These are phyloP conservation scores for Hibiscus syriacus DNA, from an alignment of 345 rosid genomes.

Conservation along the genomic window DNA sequence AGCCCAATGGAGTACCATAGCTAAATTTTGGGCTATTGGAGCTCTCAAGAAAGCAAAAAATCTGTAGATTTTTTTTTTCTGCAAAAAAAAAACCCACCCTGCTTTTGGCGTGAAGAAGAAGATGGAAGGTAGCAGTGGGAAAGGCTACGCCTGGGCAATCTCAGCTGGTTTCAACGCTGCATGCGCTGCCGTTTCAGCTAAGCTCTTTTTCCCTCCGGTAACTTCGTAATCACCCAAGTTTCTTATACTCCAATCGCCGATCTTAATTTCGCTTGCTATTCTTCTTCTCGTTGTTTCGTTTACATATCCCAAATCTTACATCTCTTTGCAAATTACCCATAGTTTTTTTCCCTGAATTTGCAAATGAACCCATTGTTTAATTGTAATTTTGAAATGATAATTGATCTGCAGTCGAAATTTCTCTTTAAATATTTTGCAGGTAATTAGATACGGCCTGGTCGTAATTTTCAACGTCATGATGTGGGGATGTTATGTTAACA, in stretches of 20 bases:
- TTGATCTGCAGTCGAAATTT: neutral
- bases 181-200: conserved; percentile 71
- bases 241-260: neutral
- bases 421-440: conserved; percentile 27
- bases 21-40: neutral
- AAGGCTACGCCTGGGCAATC: conserved; percentile 69
- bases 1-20: neutral
- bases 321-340: neutral
- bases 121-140: conserved; percentile 23
- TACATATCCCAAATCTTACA: neutral
- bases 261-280: neutral
- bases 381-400: neutral
- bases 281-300: neutral
- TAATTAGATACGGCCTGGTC: conserved; percentile 49
- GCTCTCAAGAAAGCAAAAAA: neutral
- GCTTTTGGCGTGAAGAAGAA: neutral
- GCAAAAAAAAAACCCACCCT: neutral
- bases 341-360: neutral
- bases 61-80: no score
- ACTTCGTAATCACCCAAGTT: neutral
- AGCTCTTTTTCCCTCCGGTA: conserved; percentile 50
- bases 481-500: conserved; percentile 94
- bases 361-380: neutral
- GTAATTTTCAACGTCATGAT: conserved; percentile 59
- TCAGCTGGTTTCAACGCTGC: conserved; percentile 74